Evolutionary conservation across 2,329 filamentous ascomycete genomes (phyloP), one percentile per base, ranked within the genome.

Genomic region (Cyphellophora attinorum): DNA sequence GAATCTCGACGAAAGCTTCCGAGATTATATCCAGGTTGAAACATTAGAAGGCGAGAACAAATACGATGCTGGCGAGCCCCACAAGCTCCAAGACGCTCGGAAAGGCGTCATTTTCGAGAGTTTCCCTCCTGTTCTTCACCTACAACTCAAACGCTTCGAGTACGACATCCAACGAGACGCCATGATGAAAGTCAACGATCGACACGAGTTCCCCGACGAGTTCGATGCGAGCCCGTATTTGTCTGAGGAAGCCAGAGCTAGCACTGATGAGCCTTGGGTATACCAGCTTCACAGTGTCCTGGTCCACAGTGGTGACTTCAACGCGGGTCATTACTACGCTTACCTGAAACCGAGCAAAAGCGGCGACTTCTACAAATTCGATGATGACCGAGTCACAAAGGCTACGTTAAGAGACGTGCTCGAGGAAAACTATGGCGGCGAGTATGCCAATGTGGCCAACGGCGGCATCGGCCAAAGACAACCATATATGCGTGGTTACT

Each of bases 21-120:
- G 79, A 54, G 88, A 96, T 59, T 98, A 98, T 56, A 81, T 98
- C 48, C 81, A 93, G 52, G 89, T 95, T 21, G 91, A 98, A 60
- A 93, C 88, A 19, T 80, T 98, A 59, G 88, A 96, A 47, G 91
- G 91, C 27, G 93, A 98, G 57, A 98, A 98, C 65, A 93, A 96
- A 58, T 98, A 98, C 55, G 91, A 85, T 57, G 91, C 91, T 2
- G 81, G 82, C 31, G 82, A 93, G 49, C 78, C 91, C 31, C 81
- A 84, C 63, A 91, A 91, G 50, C 70, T 96, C 27, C 91, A 98
- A 56, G 91, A 98, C 56, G 91, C 91, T 33, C 88, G 85, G 65
- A 98, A 98, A 60, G 91, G 91, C 34, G 91, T 95, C 47, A 95
- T 98, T 42, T 98, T 98, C 56, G 85, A 86, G 55, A 84, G 79